A percentile compares a stretch with the other conserved stretches of the same genome.
phyloP scores from a whole-genome alignment of 2,329 filamentous ascomycete genomes.

The Aspergillus aculeatus region DNA sequence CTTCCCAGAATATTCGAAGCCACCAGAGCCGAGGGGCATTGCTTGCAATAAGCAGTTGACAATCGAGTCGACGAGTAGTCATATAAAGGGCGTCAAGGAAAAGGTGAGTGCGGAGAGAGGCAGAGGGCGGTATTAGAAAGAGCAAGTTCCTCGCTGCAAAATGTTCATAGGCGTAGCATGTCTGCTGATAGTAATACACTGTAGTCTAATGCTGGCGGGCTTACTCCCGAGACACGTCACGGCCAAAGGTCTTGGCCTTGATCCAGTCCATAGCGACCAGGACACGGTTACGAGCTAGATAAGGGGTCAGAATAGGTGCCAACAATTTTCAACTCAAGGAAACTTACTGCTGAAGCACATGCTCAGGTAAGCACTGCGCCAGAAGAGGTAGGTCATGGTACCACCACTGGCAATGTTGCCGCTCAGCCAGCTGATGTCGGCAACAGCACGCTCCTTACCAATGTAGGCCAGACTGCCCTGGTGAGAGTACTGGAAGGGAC shows the following conservation, averaged over 20 bases:
- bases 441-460: conserved; percentile 95
- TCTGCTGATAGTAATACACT: conserved; percentile 16
- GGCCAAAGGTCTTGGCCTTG: conserved; percentile 94
- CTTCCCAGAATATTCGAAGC: neutral
- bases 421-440: conserved; percentile 95
- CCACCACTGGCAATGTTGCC: conserved; percentile 94
- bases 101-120: neutral
- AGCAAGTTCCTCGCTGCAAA: conserved; percentile 16
- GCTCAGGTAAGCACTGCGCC: conserved; percentile 95
- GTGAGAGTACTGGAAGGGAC: conserved; percentile 97
- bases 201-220: conserved; percentile 11
- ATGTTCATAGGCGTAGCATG: conserved; percentile 16
- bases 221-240: conserved; percentile 68
- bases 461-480: conserved; percentile 97
- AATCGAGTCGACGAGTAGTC: conserved; percentile 15
- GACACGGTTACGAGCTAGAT: conserved; percentile 81
- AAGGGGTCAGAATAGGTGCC: conserved; percentile 15
- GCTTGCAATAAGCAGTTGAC: conserved; percentile 1
- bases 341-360: conserved; percentile 99
- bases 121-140: conserved; percentile 4
- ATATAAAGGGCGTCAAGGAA: conserved; percentile 16
- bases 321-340: neutral
- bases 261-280: conserved; percentile 92
- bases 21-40: neutral
- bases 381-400: conserved; percentile 95